Evolutionary conservation across 208 protist genomes (phyloP).

Genomic region (Acanthamoeba divionensis): DNA sequence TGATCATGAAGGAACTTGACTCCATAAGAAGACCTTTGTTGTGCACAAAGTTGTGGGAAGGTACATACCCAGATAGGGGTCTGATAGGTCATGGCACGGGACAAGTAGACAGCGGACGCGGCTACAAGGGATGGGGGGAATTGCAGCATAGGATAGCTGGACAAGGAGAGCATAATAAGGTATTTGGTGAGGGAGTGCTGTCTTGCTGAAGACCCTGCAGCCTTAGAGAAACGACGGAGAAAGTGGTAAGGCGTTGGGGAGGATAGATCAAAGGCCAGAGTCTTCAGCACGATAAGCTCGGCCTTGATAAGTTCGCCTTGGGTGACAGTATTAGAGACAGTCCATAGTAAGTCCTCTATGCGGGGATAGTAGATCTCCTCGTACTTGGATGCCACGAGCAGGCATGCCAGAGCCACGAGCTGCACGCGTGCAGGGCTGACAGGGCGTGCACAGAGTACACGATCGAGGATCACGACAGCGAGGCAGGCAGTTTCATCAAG

Average conservation of each 20-base stretch:
- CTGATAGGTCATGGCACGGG: slow-evolving; percentile 43
- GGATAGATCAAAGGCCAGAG: slow-evolving; percentile 26
- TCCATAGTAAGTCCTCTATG: slow-evolving; percentile 53
- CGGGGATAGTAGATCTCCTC: slow-evolving; percentile 36
- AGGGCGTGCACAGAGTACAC: slow-evolving; percentile 9
- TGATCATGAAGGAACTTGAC: too few species aligned
- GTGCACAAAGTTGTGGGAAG: background rate
- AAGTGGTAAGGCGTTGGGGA: slow-evolving; percentile 40
- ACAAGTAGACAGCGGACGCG: slow-evolving; percentile 66
- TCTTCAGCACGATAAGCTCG: slow-evolving; percentile 29
- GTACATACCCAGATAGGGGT: slow-evolving; percentile 4
- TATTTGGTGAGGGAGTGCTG: slow-evolving; percentile 47
- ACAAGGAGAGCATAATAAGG: slow-evolving; percentile 68
- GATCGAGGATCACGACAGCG: slow-evolving; percentile 71
- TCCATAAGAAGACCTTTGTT: background rate
- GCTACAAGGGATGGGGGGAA: slow-evolving; percentile 72
- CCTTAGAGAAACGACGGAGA: slow-evolving; percentile 51
- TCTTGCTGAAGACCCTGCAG: background rate
- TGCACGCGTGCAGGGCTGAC: slow-evolving; percentile 7
- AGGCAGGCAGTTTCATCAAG: slow-evolving; percentile 75
- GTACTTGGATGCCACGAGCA: slow-evolving; percentile 54
- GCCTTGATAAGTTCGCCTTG: slow-evolving; percentile 13
- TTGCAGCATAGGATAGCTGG: slow-evolving; percentile 58
- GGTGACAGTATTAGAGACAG: slow-evolving; percentile 13
- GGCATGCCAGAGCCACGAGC: slow-evolving; percentile 39